Evolutionary conservation across 805 yeast genomes (phyloP).

Genomic region (Saccharomycopsis fermentans): DNA sequence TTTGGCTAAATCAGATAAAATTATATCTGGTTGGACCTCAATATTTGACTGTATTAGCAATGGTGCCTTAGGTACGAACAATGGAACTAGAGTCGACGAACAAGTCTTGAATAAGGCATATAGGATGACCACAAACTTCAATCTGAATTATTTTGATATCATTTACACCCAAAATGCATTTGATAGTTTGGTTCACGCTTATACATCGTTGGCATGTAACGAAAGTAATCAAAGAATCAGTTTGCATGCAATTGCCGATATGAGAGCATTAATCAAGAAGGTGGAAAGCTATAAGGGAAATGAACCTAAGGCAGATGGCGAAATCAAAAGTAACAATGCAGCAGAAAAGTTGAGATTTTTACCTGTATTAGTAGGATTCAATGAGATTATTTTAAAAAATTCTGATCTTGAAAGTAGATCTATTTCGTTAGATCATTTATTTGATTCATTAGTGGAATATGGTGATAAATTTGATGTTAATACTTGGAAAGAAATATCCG

Average conservation of each 20-base stretch:
- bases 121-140: conserved; percentile 51
- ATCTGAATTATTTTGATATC: conserved; percentile 47
- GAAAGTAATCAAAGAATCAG: conserved; percentile 71
- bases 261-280: conserved; percentile 50
- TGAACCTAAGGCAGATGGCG: conserved; percentile 1
- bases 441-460: conserved; percentile 67
- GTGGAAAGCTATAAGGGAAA: conserved; percentile 27
- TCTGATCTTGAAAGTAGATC: conserved; percentile 92
- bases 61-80: conserved; percentile 1
- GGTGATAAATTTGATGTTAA: conserved; percentile 66
- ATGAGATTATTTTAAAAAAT: conserved; percentile 85
- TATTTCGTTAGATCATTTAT: conserved; percentile 70
- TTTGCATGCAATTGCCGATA: conserved; percentile 67
- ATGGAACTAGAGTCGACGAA: background rate
- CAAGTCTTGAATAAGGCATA: conserved; percentile 23
- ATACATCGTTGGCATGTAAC: conserved; percentile 77
- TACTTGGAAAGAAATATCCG: conserved; percentile 79
- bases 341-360: conserved; percentile 45
- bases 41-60: conserved; percentile 36
- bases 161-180: conserved; percentile 62
- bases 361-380: conserved; percentile 77
- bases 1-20: conserved; percentile 56
- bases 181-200: conserved; percentile 56
- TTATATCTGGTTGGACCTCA: conserved; percentile 92
- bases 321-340: background rate